A percentile compares a stretch with the other conserved stretches of the same genome.
Evolutionary conservation across 257 asterid species (phyloP).

Genomic region (Phtheirospermum japonicum): DNA sequence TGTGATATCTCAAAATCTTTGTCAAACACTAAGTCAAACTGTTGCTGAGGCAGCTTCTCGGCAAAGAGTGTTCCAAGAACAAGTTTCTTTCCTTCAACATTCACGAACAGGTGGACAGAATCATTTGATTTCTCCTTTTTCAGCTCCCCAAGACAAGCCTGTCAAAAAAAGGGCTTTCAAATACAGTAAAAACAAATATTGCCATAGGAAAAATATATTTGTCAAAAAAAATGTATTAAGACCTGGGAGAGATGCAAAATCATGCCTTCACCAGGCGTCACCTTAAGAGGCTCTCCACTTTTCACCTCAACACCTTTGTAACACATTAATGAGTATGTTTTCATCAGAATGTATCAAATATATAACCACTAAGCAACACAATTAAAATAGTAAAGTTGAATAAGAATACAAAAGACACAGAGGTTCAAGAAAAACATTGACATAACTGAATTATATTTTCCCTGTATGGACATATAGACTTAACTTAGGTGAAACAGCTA

Average conservation of each 20-base stretch:
- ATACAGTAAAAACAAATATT: neutral
- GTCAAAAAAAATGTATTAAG: neutral
- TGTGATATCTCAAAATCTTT: constrained; percentile 68
- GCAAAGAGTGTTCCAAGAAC: constrained; percentile 73
- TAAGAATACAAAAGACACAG: too few relatives aligned
- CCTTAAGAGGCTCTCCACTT: constrained; percentile 50
- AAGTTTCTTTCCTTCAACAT: constrained; percentile 57
- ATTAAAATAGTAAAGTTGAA: too few relatives aligned
- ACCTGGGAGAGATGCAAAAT: constrained; percentile 92
- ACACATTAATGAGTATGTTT: neutral
- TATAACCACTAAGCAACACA: neutral
- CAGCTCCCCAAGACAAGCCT: constrained; percentile 80
- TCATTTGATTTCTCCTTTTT: constrained; percentile 62
- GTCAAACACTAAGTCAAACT: constrained; percentile 75
- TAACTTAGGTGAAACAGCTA: too few relatives aligned
- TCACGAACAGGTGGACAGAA: constrained; percentile 45
- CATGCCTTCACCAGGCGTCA: constrained; percentile 48
- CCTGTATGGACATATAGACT: too few relatives aligned
- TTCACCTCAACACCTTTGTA: constrained; percentile 67
- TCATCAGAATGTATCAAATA: neutral
- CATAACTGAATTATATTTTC: too few relatives aligned
- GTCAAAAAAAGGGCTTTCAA: neutral
- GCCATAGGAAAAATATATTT: neutral
- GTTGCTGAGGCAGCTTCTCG: constrained; percentile 86
- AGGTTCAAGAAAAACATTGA: too few relatives aligned